Base-by-base conservation (phyloP, 2,329 filamentous ascomycete genomes). In the Magnaporthiopsis rhizophila region DNA sequence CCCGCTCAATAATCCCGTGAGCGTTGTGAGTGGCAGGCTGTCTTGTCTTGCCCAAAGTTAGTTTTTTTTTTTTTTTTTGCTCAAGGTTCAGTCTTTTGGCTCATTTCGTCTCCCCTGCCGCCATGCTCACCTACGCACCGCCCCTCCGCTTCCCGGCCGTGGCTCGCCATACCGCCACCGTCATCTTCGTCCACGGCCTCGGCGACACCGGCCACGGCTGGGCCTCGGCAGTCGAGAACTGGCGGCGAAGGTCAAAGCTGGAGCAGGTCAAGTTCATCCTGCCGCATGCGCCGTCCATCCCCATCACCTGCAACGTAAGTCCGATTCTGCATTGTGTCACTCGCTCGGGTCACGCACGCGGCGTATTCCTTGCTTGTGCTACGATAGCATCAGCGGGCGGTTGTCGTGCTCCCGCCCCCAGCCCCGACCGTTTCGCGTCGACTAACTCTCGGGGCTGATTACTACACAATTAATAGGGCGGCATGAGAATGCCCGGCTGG, bases 261-360 rank as follows among this genome's bases (percentile, higher is more conserved):
- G 86, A 92, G 65, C 90, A 97, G 77, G 91, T 97, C 74, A 90
- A 94, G 73, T 98, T 98, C 76, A 86, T 99, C 72, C 89, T 99
- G 75, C 95, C 95, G 21, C 91, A 97, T 78, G 95, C 95, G 34
- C 92, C 94, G 6, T 78, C 77, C 53, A 95, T 96, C 64, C 92
- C 92, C 38, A 91, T 97, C 73, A 93, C 92, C n/a, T 71, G 70
- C 69, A 76, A 77, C 67, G 89, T 92, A 77, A 72, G 84, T 78
- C 18, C 15, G 21, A 11, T 18, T 8, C 38, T 36, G 34, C 34
- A 36, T 11, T 36, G 34, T 36, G 12, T 21, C 38, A 8, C 38
- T 21, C 11, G 38, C 15, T 21, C 38, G 38, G 38, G 18, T 21
- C 38, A 21, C 18, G 21, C 34, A 30, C 4, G 34, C 34, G 34